Conservation (phyloP, 169 alveolate genomes). For the Prorocentrum cordatum region DNA sequence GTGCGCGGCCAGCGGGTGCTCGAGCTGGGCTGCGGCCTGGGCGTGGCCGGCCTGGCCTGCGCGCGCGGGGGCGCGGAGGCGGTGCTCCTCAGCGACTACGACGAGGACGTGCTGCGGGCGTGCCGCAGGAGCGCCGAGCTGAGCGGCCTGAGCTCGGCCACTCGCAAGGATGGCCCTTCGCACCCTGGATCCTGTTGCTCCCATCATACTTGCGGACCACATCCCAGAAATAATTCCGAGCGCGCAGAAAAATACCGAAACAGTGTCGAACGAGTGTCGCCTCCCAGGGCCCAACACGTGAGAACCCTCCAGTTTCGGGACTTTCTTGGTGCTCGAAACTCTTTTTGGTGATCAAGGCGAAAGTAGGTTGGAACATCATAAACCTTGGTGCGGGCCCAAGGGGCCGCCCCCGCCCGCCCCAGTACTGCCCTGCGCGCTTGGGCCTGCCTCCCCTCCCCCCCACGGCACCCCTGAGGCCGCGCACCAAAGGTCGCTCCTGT, state of each 20-base stretch:
- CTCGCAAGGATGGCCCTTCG: not conserved
- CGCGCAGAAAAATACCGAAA: too few species aligned
- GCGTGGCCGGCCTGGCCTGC: conserved; percentile 48
- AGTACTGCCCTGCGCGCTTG: too few species aligned
- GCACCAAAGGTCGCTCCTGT: not conserved
- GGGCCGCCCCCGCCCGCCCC: too few species aligned
- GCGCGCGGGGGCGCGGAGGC: conserved; percentile 3
- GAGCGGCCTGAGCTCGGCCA: not conserved
- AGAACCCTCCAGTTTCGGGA: not conserved
- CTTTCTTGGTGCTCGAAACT: too few species aligned
- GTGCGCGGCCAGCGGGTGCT: not conserved
- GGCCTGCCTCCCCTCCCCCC: too few species aligned
- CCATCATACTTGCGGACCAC: too few species aligned
- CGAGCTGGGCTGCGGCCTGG: conserved; percentile 59
- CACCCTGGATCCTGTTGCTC: not conserved
- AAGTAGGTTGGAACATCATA: too few species aligned
- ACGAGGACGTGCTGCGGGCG: conserved; percentile 4
- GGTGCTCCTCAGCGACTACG: conserved; percentile 19
- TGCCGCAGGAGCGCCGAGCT: not conserved
- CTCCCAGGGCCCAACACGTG: not conserved
- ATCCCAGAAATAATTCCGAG: not conserved
- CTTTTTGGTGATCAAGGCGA: too few species aligned
- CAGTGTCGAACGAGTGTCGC: too few species aligned
- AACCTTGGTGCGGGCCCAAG: too few species aligned
- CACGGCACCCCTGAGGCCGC: too few species aligned